Percentiles rank a stretch among this genome's conserved stretches.
phyloP scores from a whole-genome alignment of 805 yeast species.

The Ogataea minuta region DNA sequence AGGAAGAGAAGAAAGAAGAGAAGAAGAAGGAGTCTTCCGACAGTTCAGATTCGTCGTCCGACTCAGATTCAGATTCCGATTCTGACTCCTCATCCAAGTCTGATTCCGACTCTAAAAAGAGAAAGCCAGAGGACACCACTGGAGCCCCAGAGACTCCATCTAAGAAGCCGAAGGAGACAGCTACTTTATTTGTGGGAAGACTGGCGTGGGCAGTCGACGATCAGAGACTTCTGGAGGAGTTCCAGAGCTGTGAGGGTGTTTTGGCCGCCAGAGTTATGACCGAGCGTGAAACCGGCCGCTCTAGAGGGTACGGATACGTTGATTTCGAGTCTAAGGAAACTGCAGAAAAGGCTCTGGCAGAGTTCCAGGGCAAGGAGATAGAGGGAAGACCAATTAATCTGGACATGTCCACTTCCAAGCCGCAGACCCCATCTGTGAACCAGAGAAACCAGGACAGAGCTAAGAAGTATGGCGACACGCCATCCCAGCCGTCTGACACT shows the following conservation, averaged over 20 bases:
- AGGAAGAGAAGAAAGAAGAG: too few relatives aligned
- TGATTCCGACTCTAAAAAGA: conserved; percentile 35
- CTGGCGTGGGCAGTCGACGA: conserved; percentile 97
- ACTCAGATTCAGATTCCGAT: conserved; percentile 29
- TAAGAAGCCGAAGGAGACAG: conserved; percentile 67
- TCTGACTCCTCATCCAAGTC: conserved; percentile 26
- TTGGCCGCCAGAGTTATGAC: conserved; percentile 86
- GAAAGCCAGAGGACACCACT: conserved; percentile 36
- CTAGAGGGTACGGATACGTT: conserved; percentile 97
- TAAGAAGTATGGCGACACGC: conserved; percentile 82
- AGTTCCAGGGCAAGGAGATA: conserved; percentile 88
- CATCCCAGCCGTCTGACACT: conserved; percentile 92
- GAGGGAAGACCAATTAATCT: conserved; percentile 96
- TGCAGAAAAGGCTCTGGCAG: conserved; percentile 84
- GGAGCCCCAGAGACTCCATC: conserved; percentile 41
- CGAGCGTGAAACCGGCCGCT: conserved; percentile 81
- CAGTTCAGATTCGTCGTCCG: conserved; percentile 15
- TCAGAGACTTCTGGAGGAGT: conserved; percentile 87
- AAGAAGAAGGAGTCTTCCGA: too few relatives aligned
- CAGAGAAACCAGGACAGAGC: conserved; percentile 75
- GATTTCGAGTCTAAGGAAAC: conserved; percentile 75
- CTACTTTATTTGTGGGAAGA: conserved; percentile 94
- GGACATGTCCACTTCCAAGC: conserved; percentile 86
- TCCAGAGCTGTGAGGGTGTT: conserved; percentile 80
- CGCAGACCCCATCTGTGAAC: conserved; percentile 48